A percentile compares a stretch with the other conserved stretches of the same genome.
These are phyloP conservation scores for Tinospora cordifolia DNA, from an alignment of 164 flowering plant genomes.

Conservation along the genomic window DNA sequence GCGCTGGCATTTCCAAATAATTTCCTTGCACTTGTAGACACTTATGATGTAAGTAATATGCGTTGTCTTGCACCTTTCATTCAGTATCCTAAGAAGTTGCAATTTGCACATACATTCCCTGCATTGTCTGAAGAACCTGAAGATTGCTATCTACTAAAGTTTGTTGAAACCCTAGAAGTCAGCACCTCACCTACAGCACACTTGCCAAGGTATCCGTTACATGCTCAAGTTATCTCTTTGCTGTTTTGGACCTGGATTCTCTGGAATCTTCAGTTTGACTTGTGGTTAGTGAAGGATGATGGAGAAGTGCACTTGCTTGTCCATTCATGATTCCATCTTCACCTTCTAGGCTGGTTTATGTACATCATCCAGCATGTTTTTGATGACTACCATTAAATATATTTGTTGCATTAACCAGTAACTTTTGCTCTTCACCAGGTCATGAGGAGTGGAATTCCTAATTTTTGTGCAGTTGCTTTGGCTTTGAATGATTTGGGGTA, in stretches of 20 bases:
- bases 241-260: background rate
- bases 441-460: slow-evolving; percentile 90
- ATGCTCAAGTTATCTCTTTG: background rate
- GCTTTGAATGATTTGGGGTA: slow-evolving; percentile 92
- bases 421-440: slow-evolving; percentile 44
- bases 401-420: background rate
- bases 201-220: background rate
- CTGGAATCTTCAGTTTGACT: background rate
- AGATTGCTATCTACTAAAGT: background rate
- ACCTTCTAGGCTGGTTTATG: background rate
- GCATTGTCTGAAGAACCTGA: background rate
- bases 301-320: background rate
- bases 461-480: slow-evolving; percentile 93
- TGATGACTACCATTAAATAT: background rate
- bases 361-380: background rate
- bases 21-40: slow-evolving; percentile 94
- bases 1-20: slow-evolving; percentile 85
- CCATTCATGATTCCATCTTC: background rate
- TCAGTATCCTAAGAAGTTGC: background rate
- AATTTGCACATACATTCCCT: background rate
- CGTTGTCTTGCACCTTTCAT: background rate
- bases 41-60: slow-evolving; percentile 87
- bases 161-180: background rate
- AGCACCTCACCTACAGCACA: too few relatives aligned
- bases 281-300: background rate